Evolutionary conservation across 2,329 filamentous ascomycete genomes (phyloP), one percentile per base, ranked within the genome.

Genomic region (Arthrobotrys iridis): DNA sequence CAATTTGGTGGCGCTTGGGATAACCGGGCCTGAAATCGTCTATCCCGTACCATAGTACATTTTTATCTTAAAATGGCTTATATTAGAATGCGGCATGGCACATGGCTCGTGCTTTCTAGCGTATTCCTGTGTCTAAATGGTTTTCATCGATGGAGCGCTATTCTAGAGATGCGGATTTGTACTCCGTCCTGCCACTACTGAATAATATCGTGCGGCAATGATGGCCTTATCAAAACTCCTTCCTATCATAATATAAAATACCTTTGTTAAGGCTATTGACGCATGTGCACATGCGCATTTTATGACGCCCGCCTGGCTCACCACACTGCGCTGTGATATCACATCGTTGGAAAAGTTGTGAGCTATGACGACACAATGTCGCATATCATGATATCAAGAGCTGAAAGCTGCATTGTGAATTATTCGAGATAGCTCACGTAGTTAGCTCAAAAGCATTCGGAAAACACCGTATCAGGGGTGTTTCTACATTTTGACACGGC

Each of bases 201-300:
- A 10, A 15, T 4, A n/a, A 28, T 40, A 67, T 67, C 13, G 50
- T 67, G 63, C 63, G 40, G 50, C 63, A 58, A 20, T 59, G 20
- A 58, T 26, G 50, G 13, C 26, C 22, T 3, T 40, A n/a, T 11
- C 18, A 37, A n/a, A 15, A 35, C 13, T 22, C 24, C 8, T 33
- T 26, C 35, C 15, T 24, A 24, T 35, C 37, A 20, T 15, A 24
- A 10, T 18, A 37, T 26, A 26, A 41, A 50, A 28, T 60, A 30
- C 33, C 26, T 11, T 13, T 4, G 11, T 41, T 43, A 24, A 20
- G 26, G 2, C 35, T 57, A 57, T 28, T 46, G 22, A 45, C 37
- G 62, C 28, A 33, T 46, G 50, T 30, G 35, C 48, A 41, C 62
- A 57, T 66, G 24, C 62, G 26, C n/a, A 8, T 33, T 30, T 37